Conservation (phyloP, 139 green algal genomes). For the Medakamo hakoo region DNA sequence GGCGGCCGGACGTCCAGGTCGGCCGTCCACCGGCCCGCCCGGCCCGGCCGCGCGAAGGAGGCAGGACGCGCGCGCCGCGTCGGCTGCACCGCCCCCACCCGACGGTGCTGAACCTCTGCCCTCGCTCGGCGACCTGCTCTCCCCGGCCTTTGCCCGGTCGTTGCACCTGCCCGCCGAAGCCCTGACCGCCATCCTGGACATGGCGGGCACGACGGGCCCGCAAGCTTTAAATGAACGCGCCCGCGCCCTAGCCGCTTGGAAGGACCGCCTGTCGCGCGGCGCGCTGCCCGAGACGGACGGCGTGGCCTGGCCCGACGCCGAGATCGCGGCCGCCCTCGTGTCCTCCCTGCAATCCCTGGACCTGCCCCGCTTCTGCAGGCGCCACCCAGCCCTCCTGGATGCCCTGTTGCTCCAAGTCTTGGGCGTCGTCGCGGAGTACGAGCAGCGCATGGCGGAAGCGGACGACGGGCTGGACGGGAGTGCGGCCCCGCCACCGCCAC, state of each 20-base stretch:
- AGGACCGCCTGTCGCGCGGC: not conserved
- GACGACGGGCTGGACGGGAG: not conserved
- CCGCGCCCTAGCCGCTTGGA: not conserved
- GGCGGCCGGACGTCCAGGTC: too few relatives aligned
- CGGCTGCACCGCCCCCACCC: not conserved
- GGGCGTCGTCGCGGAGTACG: not conserved
- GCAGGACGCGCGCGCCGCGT: too few relatives aligned
- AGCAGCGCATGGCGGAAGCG: not conserved
- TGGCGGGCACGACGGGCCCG: not conserved
- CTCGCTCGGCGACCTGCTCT: not conserved
- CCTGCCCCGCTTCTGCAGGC: not conserved
- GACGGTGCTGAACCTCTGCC: not conserved
- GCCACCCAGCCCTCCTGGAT: not conserved
- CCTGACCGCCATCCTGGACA: not conserved
- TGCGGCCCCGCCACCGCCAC: too few relatives aligned
- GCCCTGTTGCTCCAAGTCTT: not conserved
- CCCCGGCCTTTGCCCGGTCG: not conserved
- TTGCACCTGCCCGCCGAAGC: not conserved
- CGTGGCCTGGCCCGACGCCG: not conserved
- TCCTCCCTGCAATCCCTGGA: conserved; percentile 26
- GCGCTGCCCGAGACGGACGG: not conserved
- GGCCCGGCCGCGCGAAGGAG: too few relatives aligned
- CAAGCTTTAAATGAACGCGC: not conserved
- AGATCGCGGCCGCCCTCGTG: conserved; percentile 7
- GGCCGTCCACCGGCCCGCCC: too few relatives aligned